phyloP scores from a whole-genome alignment of 805 yeast species.

The Blastobotrys parvus region DNA sequence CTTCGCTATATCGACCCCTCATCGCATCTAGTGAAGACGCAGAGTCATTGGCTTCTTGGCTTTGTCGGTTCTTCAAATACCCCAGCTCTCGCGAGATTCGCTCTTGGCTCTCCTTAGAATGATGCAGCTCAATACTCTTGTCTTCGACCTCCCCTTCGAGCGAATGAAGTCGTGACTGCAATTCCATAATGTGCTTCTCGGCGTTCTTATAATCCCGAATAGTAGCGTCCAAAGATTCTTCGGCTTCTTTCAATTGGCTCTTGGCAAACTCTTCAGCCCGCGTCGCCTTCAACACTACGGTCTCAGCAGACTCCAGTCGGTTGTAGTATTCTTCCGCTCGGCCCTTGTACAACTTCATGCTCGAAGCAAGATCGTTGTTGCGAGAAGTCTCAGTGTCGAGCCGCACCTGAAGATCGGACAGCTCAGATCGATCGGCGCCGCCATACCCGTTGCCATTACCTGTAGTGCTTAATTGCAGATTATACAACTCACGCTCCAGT shows the following conservation, averaged over 20 bases:
- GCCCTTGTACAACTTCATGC: constrained; percentile 52
- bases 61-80: constrained; percentile 46
- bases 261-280: constrained; percentile 49
- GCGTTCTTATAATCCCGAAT: constrained; percentile 45
- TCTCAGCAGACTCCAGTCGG: constrained; percentile 72
- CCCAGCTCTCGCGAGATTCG: constrained; percentile 48
- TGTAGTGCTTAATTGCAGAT: not conserved
- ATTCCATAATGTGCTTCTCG: constrained; percentile 44
- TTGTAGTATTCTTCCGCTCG: constrained; percentile 68
- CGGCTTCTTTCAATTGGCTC: constrained; percentile 46
- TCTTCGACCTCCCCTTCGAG: constrained; percentile 51
- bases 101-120: constrained; percentile 39
- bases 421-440: constrained; percentile 6
- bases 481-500: constrained; percentile 11
- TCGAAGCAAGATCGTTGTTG: constrained; percentile 45
- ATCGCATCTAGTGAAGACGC: constrained; percentile 39
- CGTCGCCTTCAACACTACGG: constrained; percentile 54
- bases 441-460: not conserved
- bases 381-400: constrained; percentile 49
- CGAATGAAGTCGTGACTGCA: constrained; percentile 42
- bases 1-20: constrained; percentile 24
- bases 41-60: constrained; percentile 59
- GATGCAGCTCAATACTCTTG: constrained; percentile 45
- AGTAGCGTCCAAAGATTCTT: constrained; percentile 37
- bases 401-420: constrained; percentile 42